phyloP scores from a whole-genome alignment of 192 early-diverging fungal species.

The Physocladia obscura region DNA sequence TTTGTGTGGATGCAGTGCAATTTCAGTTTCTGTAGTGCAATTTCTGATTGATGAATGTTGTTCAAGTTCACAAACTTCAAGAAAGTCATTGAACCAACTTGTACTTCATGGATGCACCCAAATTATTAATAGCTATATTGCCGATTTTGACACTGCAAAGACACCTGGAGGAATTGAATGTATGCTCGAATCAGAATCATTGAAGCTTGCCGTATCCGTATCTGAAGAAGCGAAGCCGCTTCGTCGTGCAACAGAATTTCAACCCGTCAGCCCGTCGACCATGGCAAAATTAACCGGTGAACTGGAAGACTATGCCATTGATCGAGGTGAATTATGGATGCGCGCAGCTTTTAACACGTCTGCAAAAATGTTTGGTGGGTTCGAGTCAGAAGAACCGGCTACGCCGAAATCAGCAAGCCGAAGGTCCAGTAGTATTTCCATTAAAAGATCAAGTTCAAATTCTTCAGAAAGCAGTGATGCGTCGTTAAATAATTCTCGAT shows the following conservation, averaged over 20 bases:
- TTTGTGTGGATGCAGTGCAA: background rate
- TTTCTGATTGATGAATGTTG: constrained; percentile 1
- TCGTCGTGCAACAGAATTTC: too few species aligned
- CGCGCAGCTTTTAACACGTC: constrained; percentile 15
- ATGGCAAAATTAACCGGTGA: too few species aligned
- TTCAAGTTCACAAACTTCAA: background rate
- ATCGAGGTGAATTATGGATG: constrained; percentile 22
- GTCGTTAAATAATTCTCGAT: too few species aligned
- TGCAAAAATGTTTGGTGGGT: too few species aligned
- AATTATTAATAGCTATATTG: background rate
- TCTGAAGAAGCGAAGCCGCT: too few species aligned
- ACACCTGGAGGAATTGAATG: constrained; percentile 8
- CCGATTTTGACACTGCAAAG: background rate
- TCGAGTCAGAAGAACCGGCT: too few species aligned
- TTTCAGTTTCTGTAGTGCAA: background rate
- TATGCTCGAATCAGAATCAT: background rate
- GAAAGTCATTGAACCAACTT: background rate
- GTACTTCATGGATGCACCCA: constrained; percentile 8
- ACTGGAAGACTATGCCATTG: constrained; percentile 12
- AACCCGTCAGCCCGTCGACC: too few species aligned
- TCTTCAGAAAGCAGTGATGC: too few species aligned
- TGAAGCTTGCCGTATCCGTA: constrained; percentile 8
- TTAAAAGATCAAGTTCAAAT: too few species aligned
- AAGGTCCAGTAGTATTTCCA: too few species aligned
- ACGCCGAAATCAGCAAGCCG: too few species aligned